A percentile compares a stretch with the other conserved stretches of the same genome.
Conservation (phyloP, 768 basidiomycete genomes). For the Pleurotus giganteus region DNA sequence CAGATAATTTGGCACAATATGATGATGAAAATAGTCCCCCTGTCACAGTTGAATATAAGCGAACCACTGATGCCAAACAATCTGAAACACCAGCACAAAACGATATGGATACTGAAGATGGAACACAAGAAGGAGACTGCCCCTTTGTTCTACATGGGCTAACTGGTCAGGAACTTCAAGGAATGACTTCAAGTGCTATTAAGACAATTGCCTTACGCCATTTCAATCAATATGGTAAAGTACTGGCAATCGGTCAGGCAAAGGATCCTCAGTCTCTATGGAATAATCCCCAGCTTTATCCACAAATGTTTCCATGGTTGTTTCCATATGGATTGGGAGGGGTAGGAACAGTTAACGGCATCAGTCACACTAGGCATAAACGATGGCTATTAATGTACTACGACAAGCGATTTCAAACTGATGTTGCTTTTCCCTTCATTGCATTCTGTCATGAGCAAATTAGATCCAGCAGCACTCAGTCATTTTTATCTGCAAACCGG, state of each 20-base stretch:
- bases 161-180: neutral
- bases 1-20: slow-evolving; percentile 16
- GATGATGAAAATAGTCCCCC: slow-evolving; percentile 12
- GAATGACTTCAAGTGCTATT: neutral
- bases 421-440: neutral
- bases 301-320: too few relatives aligned
- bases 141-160: slow-evolving; percentile 20
- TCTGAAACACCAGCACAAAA: slow-evolving; percentile 9
- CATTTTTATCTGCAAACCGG: neutral
- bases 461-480: neutral
- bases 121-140: slow-evolving; percentile 18
- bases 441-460: neutral
- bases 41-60: slow-evolving; percentile 22
- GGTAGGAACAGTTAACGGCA: slow-evolving; percentile 15
- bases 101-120: slow-evolving; percentile 20
- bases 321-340: slow-evolving; percentile 36
- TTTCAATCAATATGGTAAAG: too few relatives aligned
- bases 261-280: slow-evolving; percentile 18
- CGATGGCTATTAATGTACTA: neutral
- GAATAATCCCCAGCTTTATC: slow-evolving; percentile 32
- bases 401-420: too few relatives aligned
- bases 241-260: slow-evolving; percentile 20
- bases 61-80: slow-evolving; percentile 9
- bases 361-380: neutral
- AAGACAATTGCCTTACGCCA: too few relatives aligned